Evolutionary conservation across 2,329 filamentous ascomycete genomes (phyloP), one percentile per base, ranked within the genome.

Genomic region (Colletotrichum plurivorum): DNA sequence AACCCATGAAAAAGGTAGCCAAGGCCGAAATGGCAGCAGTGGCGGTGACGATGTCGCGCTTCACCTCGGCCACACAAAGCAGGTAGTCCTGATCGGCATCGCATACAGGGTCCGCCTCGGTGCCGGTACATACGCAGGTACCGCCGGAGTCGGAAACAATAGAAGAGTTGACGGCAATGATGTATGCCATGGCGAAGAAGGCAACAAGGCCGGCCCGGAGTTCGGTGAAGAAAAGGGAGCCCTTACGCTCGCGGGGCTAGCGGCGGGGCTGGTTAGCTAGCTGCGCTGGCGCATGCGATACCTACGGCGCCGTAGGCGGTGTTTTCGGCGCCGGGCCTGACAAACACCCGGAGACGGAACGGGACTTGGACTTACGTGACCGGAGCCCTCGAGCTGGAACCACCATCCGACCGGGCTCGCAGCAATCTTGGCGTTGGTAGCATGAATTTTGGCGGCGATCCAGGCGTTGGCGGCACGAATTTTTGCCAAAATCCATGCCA

Each of bases 1-100:
- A 79, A 20, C 94, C 94, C 92, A 97, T 94, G 79, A 86, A 91
- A 79, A 97, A 94, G n/a, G 90, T 92, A 3, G 92, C 89, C 54
- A 97, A 81, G 27, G 93, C 92, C 15, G 93, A 87, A 72, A 96
- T 95, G 63, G 94, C 94, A 52, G 94, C 93, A 5, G 94, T 97
- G 12, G 92, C 94, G 7, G 94, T 97, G 63, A 97, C 92, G 46
- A 95, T 82, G 76, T 97, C 94, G 39, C 93, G 89, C 79, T 92
- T 92, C 76, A 95, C 78, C 71, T 86, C 87, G 74, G 85, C 79
- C 72, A 84, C 80, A 77, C 92, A 94, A n/a, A 91, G 80, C 71
- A 86, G 77, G 73, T 94, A 94, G 22, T 87, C 87, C 5, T 83
- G 75, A 76, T 93, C 84, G 53, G 71, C 71, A 48, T 75, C 73